Conservation (phyloP, 345 rosid genomes). For the Erucastrum elatum region DNA sequence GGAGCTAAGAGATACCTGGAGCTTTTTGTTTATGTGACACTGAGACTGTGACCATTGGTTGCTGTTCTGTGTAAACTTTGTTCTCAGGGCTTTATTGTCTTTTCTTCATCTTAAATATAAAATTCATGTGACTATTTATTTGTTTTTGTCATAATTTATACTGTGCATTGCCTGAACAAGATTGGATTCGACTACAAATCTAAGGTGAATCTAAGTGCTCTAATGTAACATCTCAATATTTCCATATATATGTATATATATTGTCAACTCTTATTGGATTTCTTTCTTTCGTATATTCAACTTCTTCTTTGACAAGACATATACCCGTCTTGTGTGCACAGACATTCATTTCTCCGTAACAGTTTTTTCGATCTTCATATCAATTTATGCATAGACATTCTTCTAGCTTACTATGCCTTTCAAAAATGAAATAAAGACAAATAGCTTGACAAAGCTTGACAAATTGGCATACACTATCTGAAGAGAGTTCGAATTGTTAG, state of each 20-base stretch:
- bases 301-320: conserved; percentile 22
- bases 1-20: conserved; percentile 31
- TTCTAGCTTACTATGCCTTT: neutral
- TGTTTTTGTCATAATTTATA: neutral
- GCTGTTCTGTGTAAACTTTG: too few relatives aligned
- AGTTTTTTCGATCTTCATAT: neutral
- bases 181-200: neutral
- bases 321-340: conserved; percentile 24
- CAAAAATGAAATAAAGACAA: neutral
- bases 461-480: neutral
- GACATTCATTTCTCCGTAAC: conserved; percentile 14
- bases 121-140: neutral
- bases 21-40: too few relatives aligned
- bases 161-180: neutral
- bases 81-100: too few relatives aligned
- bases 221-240: conserved; percentile 3
- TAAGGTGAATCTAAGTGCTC: neutral
- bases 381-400: conserved; percentile 6
- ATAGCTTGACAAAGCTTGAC: neutral
- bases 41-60: too few relatives aligned
- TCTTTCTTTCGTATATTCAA: too few relatives aligned
- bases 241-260: too few relatives aligned
- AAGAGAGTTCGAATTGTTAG: neutral
- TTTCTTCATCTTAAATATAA: too few relatives aligned
- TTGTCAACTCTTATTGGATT: too few relatives aligned